Evolutionary conservation across 768 basidiomycete species (phyloP), one percentile per base, ranked within the genome.

Genomic region (Trametes cingulata): DNA sequence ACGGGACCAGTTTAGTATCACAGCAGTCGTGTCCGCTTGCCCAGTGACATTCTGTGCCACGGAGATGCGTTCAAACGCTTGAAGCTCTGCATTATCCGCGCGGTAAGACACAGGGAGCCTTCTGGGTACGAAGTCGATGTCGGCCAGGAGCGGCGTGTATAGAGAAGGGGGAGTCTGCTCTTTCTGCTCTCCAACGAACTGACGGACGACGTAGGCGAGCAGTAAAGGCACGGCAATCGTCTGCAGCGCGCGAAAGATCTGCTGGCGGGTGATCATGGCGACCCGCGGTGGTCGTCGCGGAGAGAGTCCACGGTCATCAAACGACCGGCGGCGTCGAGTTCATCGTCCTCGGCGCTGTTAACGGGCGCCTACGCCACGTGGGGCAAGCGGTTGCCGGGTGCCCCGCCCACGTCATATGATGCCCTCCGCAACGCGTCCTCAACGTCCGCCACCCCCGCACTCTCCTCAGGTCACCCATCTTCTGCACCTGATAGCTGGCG

Each of bases 1-100:
- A 17, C 85, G 80, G 49, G 82, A 84, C 88, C 87, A 89, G 69
- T 88, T 89, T 42, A 88, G 74, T 39, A 90, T 67, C 40, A 88
- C 73, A 7, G 80, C 82, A 6, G 84, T 85, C 13, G 80, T 80
- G 61, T 83, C 76, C 63, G 77, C 75, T 58, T 10, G 29, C 13
- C 22, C 13, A 1, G 56, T 51, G 10, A 19, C 36, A 47, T 62
- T 61, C 35, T 56, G 60, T 1, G 60, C 36, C 5, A 56, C 48
- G 0, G 61, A 58, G 3, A 67, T 35, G 25, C 66, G 66, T 40
- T 62, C 57, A 20, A 60, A 67, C 1, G 20, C 22, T 4, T 39
- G 40, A 17, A 67, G 61, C 12, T 64, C 61, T 3, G 51, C 13
- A 0, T 45, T 27, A 14, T 48, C 57, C 0, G 39, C n/a, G 51